These are phyloP conservation scores for Pseudomicrostroma phylloplanum DNA, from an alignment of 1,284 basidiomycete genomes.

Conservation along the genomic window DNA sequence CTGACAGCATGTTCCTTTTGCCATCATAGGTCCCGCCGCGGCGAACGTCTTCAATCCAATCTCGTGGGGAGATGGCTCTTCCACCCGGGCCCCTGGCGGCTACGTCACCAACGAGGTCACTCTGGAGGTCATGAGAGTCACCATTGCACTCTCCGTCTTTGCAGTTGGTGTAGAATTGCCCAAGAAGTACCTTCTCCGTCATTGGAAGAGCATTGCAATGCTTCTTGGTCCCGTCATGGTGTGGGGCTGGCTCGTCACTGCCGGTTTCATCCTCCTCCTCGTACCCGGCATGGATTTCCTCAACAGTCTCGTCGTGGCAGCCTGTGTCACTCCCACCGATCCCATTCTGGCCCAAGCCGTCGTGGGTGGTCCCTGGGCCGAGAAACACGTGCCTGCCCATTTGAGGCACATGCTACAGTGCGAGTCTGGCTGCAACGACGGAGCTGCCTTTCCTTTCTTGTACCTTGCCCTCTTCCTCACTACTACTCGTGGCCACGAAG, in stretches of 20 bases:
- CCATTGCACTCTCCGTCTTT: conserved; percentile 94
- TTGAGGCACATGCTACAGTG: conserved; percentile 85
- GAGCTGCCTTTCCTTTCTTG: conserved; percentile 82
- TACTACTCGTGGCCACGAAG: conserved; percentile 63
- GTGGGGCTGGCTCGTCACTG: conserved; percentile 76
- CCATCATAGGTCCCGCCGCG: conserved; percentile 61
- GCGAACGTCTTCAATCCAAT: conserved; percentile 79
- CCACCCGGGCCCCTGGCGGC: conserved; percentile 55
- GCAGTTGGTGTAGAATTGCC: conserved; percentile 74
- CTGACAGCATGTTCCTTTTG: not conserved
- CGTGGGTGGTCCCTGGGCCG: conserved; percentile 93
- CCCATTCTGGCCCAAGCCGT: conserved; percentile 63
- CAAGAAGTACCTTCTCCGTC: conserved; percentile 68
- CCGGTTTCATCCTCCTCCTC: conserved; percentile 51
- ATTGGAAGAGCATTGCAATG: conserved; percentile 83
- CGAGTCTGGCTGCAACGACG: conserved; percentile 75
- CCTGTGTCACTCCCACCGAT: conserved; percentile 93
- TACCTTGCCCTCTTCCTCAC: conserved; percentile 87
- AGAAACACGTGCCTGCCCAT: conserved; percentile 95
- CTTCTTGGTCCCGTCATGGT: conserved; percentile 83
- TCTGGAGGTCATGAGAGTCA: conserved; percentile 82
- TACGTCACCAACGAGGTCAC: conserved; percentile 63
- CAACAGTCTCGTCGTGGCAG: conserved; percentile 68
- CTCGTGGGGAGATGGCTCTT: conserved; percentile 62
- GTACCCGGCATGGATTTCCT: conserved; percentile 36